Evolutionary conservation across 257 asterid genomes (phyloP).

Genomic region (Primulina huaijiensis): DNA sequence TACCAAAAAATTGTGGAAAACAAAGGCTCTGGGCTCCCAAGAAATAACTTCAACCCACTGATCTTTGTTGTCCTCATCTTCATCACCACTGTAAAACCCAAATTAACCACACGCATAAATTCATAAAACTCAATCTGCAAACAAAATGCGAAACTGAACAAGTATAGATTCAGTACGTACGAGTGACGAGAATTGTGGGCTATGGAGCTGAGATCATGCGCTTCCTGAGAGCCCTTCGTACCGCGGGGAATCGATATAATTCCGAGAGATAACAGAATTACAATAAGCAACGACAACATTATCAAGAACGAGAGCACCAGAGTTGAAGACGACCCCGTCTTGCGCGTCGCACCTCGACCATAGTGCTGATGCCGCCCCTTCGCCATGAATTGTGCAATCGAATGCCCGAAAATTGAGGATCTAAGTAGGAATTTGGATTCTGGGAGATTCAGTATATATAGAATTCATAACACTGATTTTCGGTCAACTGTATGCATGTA

Average conservation of each 20-base stretch:
- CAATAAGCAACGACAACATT: constrained; percentile 46
- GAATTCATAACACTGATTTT: neutral
- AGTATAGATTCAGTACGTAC: constrained; percentile 32
- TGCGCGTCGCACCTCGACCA: constrained; percentile 47
- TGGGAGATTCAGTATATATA: neutral
- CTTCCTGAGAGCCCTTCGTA: constrained; percentile 48
- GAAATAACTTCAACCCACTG: constrained; percentile 94
- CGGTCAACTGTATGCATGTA: neutral
- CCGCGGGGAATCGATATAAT: constrained; percentile 56
- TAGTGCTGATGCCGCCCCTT: constrained; percentile 61
- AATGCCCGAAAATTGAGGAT: neutral
- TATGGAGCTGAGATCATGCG: constrained; percentile 68
- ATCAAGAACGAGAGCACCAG: constrained; percentile 44
- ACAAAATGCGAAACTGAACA: constrained; percentile 12
- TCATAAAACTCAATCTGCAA: neutral
- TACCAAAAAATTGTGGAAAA: constrained; percentile 89
- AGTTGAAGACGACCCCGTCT: constrained; percentile 47
- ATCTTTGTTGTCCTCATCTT: constrained; percentile 54
- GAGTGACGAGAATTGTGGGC: constrained; percentile 49
- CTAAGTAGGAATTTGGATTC: constrained; percentile 8
- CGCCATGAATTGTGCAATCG: constrained; percentile 43
- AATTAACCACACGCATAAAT: neutral
- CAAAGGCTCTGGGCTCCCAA: constrained; percentile 91
- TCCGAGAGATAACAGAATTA: constrained; percentile 53
- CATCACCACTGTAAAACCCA: constrained; percentile 47